Percentiles rank a stretch among this genome's conserved stretches.
Evolutionary conservation across 2,329 filamentous ascomycete genomes (phyloP).

Genomic region (Ophiostoma montium): DNA sequence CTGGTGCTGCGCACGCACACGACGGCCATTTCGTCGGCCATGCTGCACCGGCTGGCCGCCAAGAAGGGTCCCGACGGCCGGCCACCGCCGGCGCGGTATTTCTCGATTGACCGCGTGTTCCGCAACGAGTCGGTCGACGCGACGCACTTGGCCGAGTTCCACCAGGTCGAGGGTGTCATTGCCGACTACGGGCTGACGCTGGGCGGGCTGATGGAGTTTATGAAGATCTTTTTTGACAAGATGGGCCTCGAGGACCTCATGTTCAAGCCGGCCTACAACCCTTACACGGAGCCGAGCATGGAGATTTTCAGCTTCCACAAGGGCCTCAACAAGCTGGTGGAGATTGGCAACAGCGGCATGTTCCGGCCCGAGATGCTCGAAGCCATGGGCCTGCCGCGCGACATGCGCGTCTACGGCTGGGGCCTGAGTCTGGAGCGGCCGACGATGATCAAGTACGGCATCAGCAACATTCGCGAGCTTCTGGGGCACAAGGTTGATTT

Average conservation of each 20-base stretch:
- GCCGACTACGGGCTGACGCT: conserved; percentile 89
- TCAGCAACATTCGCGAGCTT: conserved; percentile 82
- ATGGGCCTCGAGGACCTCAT: conserved; percentile 77
- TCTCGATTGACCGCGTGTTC: conserved; percentile 97
- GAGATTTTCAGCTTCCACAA: conserved; percentile 95
- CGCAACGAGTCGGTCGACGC: conserved; percentile 94
- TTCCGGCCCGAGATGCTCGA: conserved; percentile 97
- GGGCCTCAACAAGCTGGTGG: conserved; percentile 79
- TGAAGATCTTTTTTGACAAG: conserved; percentile 59
- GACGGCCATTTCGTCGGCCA: conserved; percentile 78
- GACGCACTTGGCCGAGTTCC: conserved; percentile 94
- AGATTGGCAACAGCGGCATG: conserved; percentile 98
- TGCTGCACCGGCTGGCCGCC: conserved; percentile 78
- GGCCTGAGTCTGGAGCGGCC: conserved; percentile 83
- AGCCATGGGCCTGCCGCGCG: conserved; percentile 72
- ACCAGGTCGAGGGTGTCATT: conserved; percentile 97
- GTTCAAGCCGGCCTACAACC: conserved; percentile 94
- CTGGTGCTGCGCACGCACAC: conserved; percentile 94
- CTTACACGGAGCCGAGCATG: conserved; percentile 91
- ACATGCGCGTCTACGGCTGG: conserved; percentile 89
- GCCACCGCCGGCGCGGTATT: conserved; percentile 68
- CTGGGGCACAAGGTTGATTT: conserved; percentile 93
- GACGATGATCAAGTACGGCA: conserved; percentile 93
- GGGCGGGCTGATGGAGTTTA: conserved; percentile 68
- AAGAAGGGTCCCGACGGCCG: conserved; percentile 54